Percentiles rank a stretch among this genome's conserved stretches.
These are phyloP conservation scores for Polyporus tsugae DNA, from an alignment of 1,284 basidiomycete genomes.

Conservation along the genomic window DNA sequence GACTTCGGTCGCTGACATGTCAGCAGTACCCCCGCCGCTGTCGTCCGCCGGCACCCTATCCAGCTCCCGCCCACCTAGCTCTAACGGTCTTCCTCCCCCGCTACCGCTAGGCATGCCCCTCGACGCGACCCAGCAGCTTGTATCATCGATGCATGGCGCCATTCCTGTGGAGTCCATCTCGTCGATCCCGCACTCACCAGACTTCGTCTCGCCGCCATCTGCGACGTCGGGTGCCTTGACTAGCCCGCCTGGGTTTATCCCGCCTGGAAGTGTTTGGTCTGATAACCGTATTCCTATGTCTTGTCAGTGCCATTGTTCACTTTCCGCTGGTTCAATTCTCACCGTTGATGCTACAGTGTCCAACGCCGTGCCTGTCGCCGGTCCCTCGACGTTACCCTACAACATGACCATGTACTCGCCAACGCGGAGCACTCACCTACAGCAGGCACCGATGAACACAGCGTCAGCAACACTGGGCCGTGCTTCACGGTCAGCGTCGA, in stretches of 20 bases:
- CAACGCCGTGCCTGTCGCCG: constrained; percentile 36
- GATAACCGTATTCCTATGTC: constrained; percentile 31
- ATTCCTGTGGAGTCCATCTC: constrained; percentile 28
- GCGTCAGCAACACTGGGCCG: constrained; percentile 53
- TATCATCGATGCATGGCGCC: constrained; percentile 28
- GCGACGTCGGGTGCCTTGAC: constrained; percentile 19
- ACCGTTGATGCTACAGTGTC: constrained; percentile 29
- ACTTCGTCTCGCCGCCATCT: constrained; percentile 29
- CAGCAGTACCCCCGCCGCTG: constrained; percentile 39
- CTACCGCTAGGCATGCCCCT: constrained; percentile 39
- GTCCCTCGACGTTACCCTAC: constrained; percentile 23
- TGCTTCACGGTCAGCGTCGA: constrained; percentile 70
- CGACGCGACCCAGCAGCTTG: constrained; percentile 36
- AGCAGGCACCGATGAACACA: constrained; percentile 32
- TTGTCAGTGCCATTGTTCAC: constrained; percentile 38
- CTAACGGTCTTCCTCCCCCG: constrained; percentile 43
- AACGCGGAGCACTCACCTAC: constrained; percentile 31
- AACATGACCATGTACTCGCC: constrained; percentile 31
- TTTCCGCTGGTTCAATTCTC: constrained; percentile 46
- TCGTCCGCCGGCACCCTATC: constrained; percentile 41
- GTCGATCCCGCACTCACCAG: constrained; percentile 30
- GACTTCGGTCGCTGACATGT: constrained; percentile 35
- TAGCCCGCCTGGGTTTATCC: constrained; percentile 24
- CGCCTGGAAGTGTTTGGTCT: constrained; percentile 33
- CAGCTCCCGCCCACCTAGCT: constrained; percentile 53